These are phyloP conservation scores for Apodospora peruviana DNA, from an alignment of 495 filamentous ascomycete genomes.

Conservation along the genomic window DNA sequence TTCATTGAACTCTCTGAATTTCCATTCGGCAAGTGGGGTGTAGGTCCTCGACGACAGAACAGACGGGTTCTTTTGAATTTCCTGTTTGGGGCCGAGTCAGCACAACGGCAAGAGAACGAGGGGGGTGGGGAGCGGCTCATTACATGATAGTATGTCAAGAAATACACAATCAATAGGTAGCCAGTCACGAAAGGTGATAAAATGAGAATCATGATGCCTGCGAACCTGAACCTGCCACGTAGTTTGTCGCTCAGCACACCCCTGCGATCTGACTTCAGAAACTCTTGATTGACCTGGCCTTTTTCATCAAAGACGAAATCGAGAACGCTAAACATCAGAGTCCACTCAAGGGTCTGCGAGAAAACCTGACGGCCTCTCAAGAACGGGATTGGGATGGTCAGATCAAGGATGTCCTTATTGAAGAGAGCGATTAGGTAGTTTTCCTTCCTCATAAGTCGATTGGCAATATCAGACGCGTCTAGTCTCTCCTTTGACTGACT, in stretches of 20 bases:
- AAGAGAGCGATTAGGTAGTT: slow-evolving; percentile 95
- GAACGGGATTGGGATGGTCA: slow-evolving; percentile 81
- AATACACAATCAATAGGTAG: slow-evolving; percentile 79
- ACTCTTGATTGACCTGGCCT: slow-evolving; percentile 74
- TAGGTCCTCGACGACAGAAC: slow-evolving; percentile 74
- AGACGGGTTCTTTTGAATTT: slow-evolving; percentile 89
- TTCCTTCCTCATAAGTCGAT: slow-evolving; percentile 90
- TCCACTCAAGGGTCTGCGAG: slow-evolving; percentile 80
- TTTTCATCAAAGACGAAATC: slow-evolving; percentile 90
- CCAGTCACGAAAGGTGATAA: slow-evolving; percentile 77
- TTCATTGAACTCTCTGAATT: slow-evolving; percentile 98
- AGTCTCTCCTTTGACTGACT: slow-evolving; percentile 90
- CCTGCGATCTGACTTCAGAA: slow-evolving; percentile 77
- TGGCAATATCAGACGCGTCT: slow-evolving; percentile 96
- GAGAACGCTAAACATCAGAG: slow-evolving; percentile 78
- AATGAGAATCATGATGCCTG: slow-evolving; percentile 79
- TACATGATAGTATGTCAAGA: slow-evolving; percentile 87
- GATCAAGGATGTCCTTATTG: slow-evolving; percentile 90
- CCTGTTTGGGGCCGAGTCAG: slow-evolving; percentile 38
- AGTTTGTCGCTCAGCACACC: slow-evolving; percentile 69
- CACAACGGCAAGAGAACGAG: neutral
- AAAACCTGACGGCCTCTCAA: slow-evolving; percentile 71
- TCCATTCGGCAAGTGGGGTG: slow-evolving; percentile 93
- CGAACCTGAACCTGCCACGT: slow-evolving; percentile 69
- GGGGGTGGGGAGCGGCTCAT: slow-evolving; percentile 15